These are phyloP conservation scores for Malus hybrid DNA, from an alignment of 331 rosid species.

Conservation along the genomic window DNA sequence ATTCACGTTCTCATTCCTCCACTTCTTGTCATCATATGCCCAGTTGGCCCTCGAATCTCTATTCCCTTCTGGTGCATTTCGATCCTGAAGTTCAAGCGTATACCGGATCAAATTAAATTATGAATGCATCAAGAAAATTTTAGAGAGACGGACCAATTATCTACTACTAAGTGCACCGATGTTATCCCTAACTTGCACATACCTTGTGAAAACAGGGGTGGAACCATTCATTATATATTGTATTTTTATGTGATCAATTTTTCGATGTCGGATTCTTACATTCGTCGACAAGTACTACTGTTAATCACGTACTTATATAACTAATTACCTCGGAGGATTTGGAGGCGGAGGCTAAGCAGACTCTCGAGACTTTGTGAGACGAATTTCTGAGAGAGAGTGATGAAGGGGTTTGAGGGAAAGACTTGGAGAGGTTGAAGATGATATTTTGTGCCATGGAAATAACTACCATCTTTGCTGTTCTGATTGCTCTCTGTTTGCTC, in stretches of 20 bases:
- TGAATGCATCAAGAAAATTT: not conserved
- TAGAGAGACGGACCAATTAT: no score
- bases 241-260: no score
- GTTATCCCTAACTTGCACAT: no score
- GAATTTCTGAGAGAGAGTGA: slow-evolving; percentile 20
- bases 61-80: slow-evolving; percentile 31
- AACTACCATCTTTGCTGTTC: slow-evolving; percentile 33
- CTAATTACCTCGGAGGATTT: slow-evolving; percentile 37
- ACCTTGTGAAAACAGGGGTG: no score
- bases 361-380: slow-evolving; percentile 34
- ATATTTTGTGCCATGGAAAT: slow-evolving; percentile 34
- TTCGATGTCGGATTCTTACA: no score
- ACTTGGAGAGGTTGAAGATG: slow-evolving; percentile 49
- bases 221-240: no score
- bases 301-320: no score
- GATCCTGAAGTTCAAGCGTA: slow-evolving; percentile 20
- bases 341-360: slow-evolving; percentile 42
- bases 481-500: no score
- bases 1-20: not conserved
- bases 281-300: no score
- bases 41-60: slow-evolving; percentile 21
- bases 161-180: no score
- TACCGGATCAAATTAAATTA: not conserved
- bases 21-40: slow-evolving; percentile 7
- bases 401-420: slow-evolving; percentile 36